Evolutionary conservation across 495 filamentous ascomycete species (phyloP), one percentile per base, ranked within the genome.

Genomic region (Copromyces sp.): DNA sequence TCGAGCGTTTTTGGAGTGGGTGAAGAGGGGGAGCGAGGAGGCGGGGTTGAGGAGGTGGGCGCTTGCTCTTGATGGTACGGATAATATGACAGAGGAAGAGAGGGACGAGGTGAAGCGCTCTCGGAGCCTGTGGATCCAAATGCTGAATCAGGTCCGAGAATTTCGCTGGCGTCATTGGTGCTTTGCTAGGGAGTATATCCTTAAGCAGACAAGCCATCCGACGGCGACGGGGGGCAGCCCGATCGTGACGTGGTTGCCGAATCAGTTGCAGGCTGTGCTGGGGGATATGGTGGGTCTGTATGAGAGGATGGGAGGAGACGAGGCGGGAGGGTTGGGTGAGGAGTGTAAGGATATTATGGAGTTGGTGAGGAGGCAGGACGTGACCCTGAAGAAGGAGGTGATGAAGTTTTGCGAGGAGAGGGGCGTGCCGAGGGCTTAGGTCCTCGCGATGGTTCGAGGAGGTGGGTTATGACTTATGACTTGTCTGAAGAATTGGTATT

Each of bases 91-190:
- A 17, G 72, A 68, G 11, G 75, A 72, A 1, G 78, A 81, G 8
- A 24, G 68, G 24, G 39, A 72, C 17, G 70, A 76, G 14, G 70
- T 80, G 45, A 76, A 74, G 72, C 87, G 90, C 74, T 81, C 80
- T 1, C 75, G 81, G 6, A 61, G 78, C 7, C 84, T 94, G 3
- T 95, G 94, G 81, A 84, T 97, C 6, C 84, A 86, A 75, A 85
- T 89, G 0, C 80, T 97, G 29, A 89, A 97, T 79, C 91, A 97
- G 79, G 92, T 97, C 12, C 89, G 94, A 69, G 93, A 94, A 76
- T 97, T 97, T 83, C 84, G 94, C 73, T 97, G 94, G 94, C 86
- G 94, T 4, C 94, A 97, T 77, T 97, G 94, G 94, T 89, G 94
- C 74, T 97, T 97, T 76, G 93, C 93, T n/a, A 84, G 93, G 29